Evolutionary conservation across 192 early-diverging fungal species (phyloP).

Genomic region (Gamsiella multidivaricata): DNA sequence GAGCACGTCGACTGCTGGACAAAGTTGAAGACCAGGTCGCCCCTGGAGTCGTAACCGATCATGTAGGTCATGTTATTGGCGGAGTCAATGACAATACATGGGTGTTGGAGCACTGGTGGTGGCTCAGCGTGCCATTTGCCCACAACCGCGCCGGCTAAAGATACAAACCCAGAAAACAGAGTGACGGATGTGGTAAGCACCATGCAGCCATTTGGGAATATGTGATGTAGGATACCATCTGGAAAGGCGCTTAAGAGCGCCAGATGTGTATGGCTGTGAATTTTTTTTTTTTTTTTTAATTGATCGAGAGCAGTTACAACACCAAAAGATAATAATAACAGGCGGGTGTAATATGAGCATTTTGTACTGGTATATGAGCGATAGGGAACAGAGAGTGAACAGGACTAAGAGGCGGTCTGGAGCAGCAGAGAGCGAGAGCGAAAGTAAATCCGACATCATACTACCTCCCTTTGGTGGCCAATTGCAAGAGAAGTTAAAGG

Average conservation of each 20-base stretch:
- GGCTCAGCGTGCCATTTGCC: slow-evolving; percentile 47
- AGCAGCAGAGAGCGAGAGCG: background rate
- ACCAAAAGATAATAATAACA: slow-evolving; percentile 13
- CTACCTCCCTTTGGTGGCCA: no score
- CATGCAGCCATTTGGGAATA: no score
- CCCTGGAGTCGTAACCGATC: slow-evolving; percentile 48
- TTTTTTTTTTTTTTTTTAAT: slow-evolving; percentile 1
- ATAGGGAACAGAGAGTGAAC: background rate
- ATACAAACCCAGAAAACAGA: background rate
- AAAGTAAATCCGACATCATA: no score
- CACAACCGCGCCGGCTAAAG: background rate
- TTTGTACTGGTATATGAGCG: slow-evolving; percentile 1
- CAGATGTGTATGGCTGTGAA: slow-evolving; percentile 4
- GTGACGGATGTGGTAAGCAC: slow-evolving; percentile 40
- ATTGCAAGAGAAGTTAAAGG: no score
- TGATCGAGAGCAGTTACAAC: slow-evolving; percentile 24
- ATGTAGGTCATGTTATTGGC: slow-evolving; percentile 52
- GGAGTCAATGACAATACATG: slow-evolving; percentile 45
- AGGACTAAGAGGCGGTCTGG: background rate
- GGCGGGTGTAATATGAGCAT: slow-evolving; percentile 15
- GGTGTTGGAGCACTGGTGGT: slow-evolving; percentile 52
- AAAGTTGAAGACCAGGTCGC: slow-evolving; percentile 38
- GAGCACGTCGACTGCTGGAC: slow-evolving; percentile 41
- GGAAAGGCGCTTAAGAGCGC: background rate
- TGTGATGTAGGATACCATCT: no score